These are phyloP conservation scores for Microcyclospora tardicrescens DNA, from an alignment of 2,329 filamentous ascomycete genomes.

Conservation along the genomic window DNA sequence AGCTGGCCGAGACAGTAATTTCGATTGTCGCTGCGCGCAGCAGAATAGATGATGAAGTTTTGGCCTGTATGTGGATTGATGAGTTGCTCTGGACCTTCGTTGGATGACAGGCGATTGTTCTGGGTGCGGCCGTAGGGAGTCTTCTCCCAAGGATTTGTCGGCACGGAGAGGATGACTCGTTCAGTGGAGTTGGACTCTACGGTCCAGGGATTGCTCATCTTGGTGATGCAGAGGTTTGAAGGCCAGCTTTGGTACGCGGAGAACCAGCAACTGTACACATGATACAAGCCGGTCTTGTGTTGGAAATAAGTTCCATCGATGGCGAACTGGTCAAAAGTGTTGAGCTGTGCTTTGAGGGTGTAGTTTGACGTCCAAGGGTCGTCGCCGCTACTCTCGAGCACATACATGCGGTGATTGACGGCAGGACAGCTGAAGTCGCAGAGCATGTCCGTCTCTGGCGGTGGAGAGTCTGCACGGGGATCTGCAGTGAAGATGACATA, in stretches of 20 bases:
- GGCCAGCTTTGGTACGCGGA: too few relatives aligned
- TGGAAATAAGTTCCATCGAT: slow-evolving; percentile 43
- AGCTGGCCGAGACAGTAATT: slow-evolving; percentile 42
- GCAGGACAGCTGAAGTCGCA: slow-evolving; percentile 38
- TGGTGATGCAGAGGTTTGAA: too few relatives aligned
- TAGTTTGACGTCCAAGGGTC: slow-evolving; percentile 36
- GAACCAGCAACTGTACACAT: slow-evolving; percentile 32
- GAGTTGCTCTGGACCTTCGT: slow-evolving; percentile 40
- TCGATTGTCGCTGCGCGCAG: slow-evolving; percentile 38
- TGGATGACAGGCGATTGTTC: slow-evolving; percentile 34
- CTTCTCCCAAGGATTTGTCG: too few relatives aligned
- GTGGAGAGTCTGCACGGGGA: slow-evolving; percentile 32
- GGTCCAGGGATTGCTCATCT: too few relatives aligned
- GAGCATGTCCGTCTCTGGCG: slow-evolving; percentile 35
- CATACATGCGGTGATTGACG: slow-evolving; percentile 40
- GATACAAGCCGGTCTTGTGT: slow-evolving; percentile 28
- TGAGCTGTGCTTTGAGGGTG: slow-evolving; percentile 32
- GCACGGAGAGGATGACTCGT: too few relatives aligned
- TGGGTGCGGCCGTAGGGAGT: too few relatives aligned
- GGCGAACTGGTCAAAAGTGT: slow-evolving; percentile 41
- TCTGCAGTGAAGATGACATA: slow-evolving; percentile 43
- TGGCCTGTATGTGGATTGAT: slow-evolving; percentile 35
- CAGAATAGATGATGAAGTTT: slow-evolving; percentile 37
- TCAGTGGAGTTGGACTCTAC: too few relatives aligned
- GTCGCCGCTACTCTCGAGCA: too few relatives aligned